Evolutionary conservation across 768 basidiomycete genomes (phyloP), one percentile per base, ranked within the genome.

Genomic region (Leccinellum luteum): DNA sequence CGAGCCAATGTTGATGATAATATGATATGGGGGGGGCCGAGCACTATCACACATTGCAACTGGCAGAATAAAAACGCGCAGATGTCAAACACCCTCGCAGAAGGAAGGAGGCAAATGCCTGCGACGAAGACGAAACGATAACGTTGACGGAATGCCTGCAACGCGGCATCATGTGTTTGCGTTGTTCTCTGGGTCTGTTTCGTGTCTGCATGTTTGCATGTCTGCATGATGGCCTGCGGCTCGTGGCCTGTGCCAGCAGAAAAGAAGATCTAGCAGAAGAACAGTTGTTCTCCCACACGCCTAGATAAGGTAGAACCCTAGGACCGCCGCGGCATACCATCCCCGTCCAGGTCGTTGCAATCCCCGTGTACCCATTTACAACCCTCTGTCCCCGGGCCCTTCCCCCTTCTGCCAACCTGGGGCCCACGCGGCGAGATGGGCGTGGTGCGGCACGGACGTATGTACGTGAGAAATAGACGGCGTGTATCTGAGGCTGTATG

Each of bases 261-360:
- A 15, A 59, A 41, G n/a, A 41, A 41, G 35, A 38, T n/a, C 58
- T 56, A 58, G 54, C 13, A 59, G 44, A 59, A 47, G n/a, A 41
- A 25, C 44, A 45, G 45, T 41, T 41, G 38, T 41, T 41, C 38
- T 41, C 38, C 38, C 47, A 17, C 32, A 13, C 43, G 28, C 19
- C 34, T 15, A 25, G 38, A 56, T 35, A 54, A 60, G 28, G 54
- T n/a, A 19, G 35, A 25, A 48, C 43, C 54, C 60, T 62, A 38
- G 30, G 15, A 35, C 50, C 49, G n/a, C 50, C 49, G n/a, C 34
- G 41, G 21, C 19, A 7, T 23, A 21, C 8, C 43, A 19, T 13
- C 38, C 17, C 17, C 1, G 3, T 38, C n/a, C 31, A 12, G 2
- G 38, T 41, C 19, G 41, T 19, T 21, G 19, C 1, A 38, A n/a